Evolutionary conservation across 805 yeast species (phyloP).

Genomic region (Candida taoyuanica): DNA sequence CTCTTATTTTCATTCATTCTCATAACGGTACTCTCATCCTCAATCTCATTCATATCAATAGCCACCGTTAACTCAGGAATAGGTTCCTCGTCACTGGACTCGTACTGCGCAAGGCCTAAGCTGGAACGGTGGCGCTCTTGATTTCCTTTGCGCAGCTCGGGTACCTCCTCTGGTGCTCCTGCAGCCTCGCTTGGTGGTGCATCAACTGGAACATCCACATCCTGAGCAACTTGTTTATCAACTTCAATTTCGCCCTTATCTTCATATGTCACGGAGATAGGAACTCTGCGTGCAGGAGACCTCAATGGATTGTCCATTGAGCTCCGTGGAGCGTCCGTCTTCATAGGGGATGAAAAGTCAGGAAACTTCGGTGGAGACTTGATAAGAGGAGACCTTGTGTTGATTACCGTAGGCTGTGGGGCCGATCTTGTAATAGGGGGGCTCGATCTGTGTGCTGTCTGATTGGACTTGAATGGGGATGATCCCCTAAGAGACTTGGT

Average conservation of each 20-base stretch:
- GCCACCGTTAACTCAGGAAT: conserved; percentile 24
- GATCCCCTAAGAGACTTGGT: no score
- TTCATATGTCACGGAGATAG: no score
- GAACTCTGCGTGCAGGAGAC: conserved; percentile 4
- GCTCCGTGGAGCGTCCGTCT: not conserved
- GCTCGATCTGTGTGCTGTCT: no score
- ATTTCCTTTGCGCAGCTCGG: not conserved
- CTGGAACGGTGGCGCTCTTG: not conserved
- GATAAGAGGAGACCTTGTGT: no score
- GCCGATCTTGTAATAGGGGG: no score
- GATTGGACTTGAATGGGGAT: not conserved
- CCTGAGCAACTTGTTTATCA: no score
- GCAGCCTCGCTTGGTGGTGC: no score
- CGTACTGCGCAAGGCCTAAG: conserved; percentile 14
- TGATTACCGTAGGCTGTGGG: no score
- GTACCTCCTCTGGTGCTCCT: not conserved
- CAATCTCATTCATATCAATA: conserved; percentile 4
- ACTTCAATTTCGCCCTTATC: no score
- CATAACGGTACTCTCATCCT: conserved; percentile 5
- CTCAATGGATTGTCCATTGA: not conserved
- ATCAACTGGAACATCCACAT: no score
- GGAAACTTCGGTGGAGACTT: not conserved
- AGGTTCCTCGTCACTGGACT: conserved; percentile 25
- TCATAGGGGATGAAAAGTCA: not conserved
- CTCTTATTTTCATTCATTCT: not conserved